Conservation (phyloP, 2,329 filamentous ascomycete genomes). For the Botryotinia convoluta region DNA sequence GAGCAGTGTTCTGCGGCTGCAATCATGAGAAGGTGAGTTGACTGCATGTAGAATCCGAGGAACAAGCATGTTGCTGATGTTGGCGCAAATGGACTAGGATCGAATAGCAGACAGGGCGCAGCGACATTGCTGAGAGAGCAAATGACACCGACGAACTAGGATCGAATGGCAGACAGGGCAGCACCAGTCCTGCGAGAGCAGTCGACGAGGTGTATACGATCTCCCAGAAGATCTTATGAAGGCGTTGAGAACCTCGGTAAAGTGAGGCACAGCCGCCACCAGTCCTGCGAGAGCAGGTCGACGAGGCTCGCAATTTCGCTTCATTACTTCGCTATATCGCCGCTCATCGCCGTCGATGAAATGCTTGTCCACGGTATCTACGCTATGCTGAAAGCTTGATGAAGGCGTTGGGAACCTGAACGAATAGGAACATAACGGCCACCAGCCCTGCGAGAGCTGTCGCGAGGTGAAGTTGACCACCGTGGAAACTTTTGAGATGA, state of each 20-base stretch:
- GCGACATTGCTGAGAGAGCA: background rate
- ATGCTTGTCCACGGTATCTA: no score
- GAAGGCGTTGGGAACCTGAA: background rate
- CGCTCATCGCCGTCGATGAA: background rate
- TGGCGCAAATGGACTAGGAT: background rate
- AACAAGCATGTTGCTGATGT: background rate
- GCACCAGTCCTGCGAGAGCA: background rate
- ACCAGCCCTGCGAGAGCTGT: background rate
- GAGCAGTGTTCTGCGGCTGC: background rate
- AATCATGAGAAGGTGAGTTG: background rate
- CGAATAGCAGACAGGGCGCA: background rate
- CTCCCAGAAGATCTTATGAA: background rate
- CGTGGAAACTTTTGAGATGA: background rate
- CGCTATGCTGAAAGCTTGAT: background rate
- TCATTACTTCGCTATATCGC: background rate
- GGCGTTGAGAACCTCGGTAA: background rate
- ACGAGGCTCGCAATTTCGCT: background rate
- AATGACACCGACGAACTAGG: background rate
- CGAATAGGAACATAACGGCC: background rate
- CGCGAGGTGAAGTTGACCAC: background rate
- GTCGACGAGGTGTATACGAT: background rate
- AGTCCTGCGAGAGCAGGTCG: background rate
- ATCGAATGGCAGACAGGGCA: background rate
- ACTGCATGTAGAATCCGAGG: background rate
- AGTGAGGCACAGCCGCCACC: background rate